Evolutionary conservation across 108 stramenopile species (phyloP).

Genomic region (Skeletonema potamos): DNA sequence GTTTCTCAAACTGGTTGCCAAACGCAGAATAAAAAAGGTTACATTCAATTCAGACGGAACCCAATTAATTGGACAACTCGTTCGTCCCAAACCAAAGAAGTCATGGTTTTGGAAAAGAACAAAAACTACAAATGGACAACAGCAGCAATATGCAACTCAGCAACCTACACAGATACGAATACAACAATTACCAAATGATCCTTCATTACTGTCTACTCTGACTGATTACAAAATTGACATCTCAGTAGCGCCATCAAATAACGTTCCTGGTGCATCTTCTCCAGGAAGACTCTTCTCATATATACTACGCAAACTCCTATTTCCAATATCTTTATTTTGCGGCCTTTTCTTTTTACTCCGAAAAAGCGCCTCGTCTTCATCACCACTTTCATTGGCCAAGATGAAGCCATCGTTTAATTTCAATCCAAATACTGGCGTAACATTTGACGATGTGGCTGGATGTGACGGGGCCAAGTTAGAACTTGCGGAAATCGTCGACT

Average conservation of each 20-base stretch:
- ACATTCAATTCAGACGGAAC: constrained; percentile 89
- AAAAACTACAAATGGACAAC: background rate
- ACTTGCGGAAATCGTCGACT: constrained; percentile 96
- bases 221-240: constrained; percentile 78
- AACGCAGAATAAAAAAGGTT: constrained; percentile 73
- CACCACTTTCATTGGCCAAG: constrained; percentile 42
- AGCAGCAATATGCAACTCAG: background rate
- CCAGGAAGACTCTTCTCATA: constrained; percentile 15
- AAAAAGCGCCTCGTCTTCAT: constrained; percentile 6
- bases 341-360: constrained; percentile 91
- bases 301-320: constrained; percentile 54
- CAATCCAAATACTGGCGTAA: constrained; percentile 82
- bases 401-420: constrained; percentile 59
- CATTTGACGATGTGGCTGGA: constrained; percentile 96
- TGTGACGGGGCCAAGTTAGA: constrained; percentile 95
- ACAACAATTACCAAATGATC: constrained; percentile 91
- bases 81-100: background rate
- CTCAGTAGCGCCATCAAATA: constrained; percentile 19
- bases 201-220: constrained; percentile 81
- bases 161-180: constrained; percentile 64
- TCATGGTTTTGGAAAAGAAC: constrained; percentile 1
- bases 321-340: constrained; percentile 77
- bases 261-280: background rate
- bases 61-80: constrained; percentile 66
- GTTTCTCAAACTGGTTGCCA: constrained; percentile 65